A percentile compares a stretch with the other conserved stretches of the same genome.
phyloP scores from a whole-genome alignment of 106 monocot genomes.

The Allium sativum region DNA sequence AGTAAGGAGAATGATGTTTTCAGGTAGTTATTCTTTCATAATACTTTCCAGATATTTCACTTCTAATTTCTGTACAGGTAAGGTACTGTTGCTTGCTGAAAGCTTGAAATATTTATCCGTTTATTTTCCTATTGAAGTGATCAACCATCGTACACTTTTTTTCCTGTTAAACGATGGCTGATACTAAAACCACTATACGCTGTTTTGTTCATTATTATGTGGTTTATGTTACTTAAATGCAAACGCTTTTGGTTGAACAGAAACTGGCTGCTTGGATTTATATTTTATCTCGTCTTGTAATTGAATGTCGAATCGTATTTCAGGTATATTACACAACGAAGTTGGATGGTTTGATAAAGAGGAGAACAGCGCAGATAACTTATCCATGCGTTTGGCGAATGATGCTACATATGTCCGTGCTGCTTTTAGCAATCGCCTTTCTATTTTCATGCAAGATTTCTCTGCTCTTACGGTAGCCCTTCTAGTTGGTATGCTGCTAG shows the following conservation, averaged over 20 bases:
- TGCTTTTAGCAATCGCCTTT: slow-evolving; percentile 91
- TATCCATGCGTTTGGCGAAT: slow-evolving; percentile 91
- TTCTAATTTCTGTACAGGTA: too few species aligned
- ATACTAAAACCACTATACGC: too few species aligned
- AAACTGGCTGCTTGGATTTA: too few species aligned
- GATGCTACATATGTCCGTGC: slow-evolving; percentile 98
- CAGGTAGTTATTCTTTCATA: slow-evolving; percentile 34
- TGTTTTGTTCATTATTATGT: too few species aligned
- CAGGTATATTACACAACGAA: slow-evolving; percentile 95
- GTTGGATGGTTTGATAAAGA: slow-evolving; percentile 98
- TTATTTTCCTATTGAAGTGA: too few species aligned
- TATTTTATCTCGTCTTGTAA: background rate
- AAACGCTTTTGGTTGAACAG: too few species aligned
- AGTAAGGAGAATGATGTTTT: slow-evolving; percentile 98
- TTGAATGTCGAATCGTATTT: background rate
- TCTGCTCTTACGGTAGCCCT: slow-evolving; percentile 68
- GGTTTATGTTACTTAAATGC: too few species aligned
- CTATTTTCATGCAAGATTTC: slow-evolving; percentile 88
- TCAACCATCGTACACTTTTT: too few species aligned
- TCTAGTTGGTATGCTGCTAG: slow-evolving; percentile 72
- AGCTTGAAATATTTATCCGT: too few species aligned
- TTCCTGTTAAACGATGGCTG: too few species aligned
- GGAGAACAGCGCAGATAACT: slow-evolving; percentile 77
- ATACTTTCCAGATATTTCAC: too few species aligned
- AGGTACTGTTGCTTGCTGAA: too few species aligned